phyloP scores from a whole-genome alignment of 345 rosid genomes.

The Bruguiera sexangula region DNA sequence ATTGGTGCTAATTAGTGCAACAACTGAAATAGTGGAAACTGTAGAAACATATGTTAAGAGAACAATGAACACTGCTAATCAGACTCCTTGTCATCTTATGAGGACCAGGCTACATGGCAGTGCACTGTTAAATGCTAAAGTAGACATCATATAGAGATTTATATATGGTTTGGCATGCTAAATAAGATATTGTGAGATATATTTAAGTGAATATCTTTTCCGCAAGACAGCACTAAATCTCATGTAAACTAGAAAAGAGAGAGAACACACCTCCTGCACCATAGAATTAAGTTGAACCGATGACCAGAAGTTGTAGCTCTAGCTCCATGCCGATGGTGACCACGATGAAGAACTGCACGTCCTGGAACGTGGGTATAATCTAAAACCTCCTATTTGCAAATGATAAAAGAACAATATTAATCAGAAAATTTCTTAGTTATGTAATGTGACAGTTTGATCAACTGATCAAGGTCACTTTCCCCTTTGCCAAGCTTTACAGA shows the following conservation, averaged over 20 bases:
- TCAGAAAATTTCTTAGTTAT: not conserved
- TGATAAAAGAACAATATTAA: not conserved
- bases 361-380: constrained; percentile 83
- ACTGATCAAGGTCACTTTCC: no score
- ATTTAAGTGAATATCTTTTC: not conserved
- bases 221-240: not conserved
- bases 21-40: no score
- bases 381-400: constrained; percentile 50
- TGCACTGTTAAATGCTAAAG: no score
- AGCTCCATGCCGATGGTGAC: constrained; percentile 95
- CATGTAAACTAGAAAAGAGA: not conserved
- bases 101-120: no score
- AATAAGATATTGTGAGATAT: not conserved
- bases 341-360: constrained; percentile 76
- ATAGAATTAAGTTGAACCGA: constrained; percentile 69
- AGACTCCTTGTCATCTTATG: no score
- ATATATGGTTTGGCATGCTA: no score
- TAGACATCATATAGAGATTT: no score
- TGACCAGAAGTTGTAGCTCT: constrained; percentile 78
- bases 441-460: no score
- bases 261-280: constrained; percentile 85
- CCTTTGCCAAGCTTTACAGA: not conserved
- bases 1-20: no score
- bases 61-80: no score
- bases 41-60: no score